phyloP scores from a whole-genome alignment of 495 filamentous ascomycete genomes.

The Podospora anserina region DNA sequence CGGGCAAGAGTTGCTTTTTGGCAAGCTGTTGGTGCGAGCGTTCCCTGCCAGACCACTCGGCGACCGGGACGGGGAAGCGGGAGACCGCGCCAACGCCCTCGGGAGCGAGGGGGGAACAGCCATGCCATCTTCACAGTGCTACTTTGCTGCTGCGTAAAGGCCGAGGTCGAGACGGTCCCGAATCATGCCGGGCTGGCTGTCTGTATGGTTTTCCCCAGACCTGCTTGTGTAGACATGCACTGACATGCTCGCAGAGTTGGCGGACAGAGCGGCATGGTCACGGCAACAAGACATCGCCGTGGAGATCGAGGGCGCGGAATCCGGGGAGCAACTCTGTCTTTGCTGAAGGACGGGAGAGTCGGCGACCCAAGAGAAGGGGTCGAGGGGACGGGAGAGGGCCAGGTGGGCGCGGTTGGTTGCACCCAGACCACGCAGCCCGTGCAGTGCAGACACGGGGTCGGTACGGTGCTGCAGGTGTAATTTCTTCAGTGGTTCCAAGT shows the following conservation, averaged over 20 bases:
- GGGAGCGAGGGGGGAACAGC: background rate
- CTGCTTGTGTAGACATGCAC: background rate
- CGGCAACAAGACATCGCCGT: slow-evolving; percentile 6
- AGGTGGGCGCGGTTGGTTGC: slow-evolving; percentile 19
- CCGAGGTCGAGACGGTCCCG: background rate
- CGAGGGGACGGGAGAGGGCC: slow-evolving; percentile 14
- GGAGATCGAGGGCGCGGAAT: slow-evolving; percentile 11
- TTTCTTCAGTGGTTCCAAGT: slow-evolving; percentile 9
- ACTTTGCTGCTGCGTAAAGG: background rate
- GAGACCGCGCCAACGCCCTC: slow-evolving; percentile 12
- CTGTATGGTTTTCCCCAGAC: slow-evolving; percentile 1
- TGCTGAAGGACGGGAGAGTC: slow-evolving; percentile 3
- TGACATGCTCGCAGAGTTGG: background rate
- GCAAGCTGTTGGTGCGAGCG: slow-evolving; percentile 24
- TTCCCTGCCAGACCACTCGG: slow-evolving; percentile 1
- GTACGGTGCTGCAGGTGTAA: slow-evolving; percentile 7
- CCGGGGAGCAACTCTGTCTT: background rate
- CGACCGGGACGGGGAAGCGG: slow-evolving; percentile 16
- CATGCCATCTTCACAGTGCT: background rate
- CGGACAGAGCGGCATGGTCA: background rate
- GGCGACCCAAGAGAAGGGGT: slow-evolving; percentile 17
- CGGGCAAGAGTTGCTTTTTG: slow-evolving; percentile 11
- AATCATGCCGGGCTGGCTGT: background rate
- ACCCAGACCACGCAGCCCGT: slow-evolving; percentile 5
- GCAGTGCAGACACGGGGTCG: slow-evolving; percentile 1